Conservation (phyloP, 805 yeast species). For the Torulaspora franciscae region DNA sequence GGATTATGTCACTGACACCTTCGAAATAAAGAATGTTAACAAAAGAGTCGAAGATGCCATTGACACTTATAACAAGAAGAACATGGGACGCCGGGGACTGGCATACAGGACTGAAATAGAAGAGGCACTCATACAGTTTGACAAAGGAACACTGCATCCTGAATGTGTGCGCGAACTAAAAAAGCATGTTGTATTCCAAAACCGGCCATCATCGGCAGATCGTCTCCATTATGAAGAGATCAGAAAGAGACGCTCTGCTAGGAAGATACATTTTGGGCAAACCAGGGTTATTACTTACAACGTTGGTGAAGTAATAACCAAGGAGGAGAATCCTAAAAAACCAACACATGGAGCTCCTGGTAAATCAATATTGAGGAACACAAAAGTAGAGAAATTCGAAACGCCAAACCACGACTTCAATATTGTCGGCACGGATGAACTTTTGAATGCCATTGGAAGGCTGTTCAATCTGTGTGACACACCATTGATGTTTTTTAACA, state of each 20-base stretch:
- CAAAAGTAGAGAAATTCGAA: neutral
- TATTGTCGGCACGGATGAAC: neutral
- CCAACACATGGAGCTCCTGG: neutral
- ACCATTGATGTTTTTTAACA: conserved; percentile 6
- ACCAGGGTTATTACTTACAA: conserved; percentile 6
- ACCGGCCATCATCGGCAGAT: conserved; percentile 1
- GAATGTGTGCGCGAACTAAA: neutral
- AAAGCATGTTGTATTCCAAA: conserved; percentile 1
- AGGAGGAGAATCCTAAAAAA: neutral
- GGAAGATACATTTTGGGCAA: conserved; percentile 6
- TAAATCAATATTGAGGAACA: conserved; percentile 1
- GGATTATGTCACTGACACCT: conserved; percentile 4
- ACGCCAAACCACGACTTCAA: conserved; percentile 3
- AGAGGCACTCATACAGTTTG: neutral
- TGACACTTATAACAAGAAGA: neutral
- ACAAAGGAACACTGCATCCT: neutral
- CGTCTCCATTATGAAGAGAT: conserved; percentile 2
- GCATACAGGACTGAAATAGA: neutral
- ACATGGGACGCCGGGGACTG: neutral
- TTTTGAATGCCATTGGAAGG: conserved; percentile 6
- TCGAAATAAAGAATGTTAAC: conserved; percentile 7
- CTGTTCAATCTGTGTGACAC: conserved; percentile 7
- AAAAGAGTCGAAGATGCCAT: conserved; percentile 7
- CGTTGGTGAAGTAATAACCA: neutral
- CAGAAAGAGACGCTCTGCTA: conserved; percentile 2